Evolutionary conservation across 352 stramenopile species (phyloP).

Genomic region (Phytophthora agathidicida): DNA sequence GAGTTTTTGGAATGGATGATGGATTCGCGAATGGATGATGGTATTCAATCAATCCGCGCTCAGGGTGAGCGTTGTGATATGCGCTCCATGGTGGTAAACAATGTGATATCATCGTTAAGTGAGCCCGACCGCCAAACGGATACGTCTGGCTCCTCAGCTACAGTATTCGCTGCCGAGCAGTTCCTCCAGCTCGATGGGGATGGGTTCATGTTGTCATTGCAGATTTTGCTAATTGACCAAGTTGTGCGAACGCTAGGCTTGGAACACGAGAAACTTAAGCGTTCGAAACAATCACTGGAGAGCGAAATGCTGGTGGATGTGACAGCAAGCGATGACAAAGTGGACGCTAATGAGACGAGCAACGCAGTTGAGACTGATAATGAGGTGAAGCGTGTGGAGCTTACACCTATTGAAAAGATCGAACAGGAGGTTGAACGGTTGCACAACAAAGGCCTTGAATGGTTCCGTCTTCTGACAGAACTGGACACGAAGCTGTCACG

Average conservation of each 20-base stretch:
- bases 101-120: conserved; percentile 48
- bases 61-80: conserved; percentile 80
- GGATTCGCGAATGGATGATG: conserved; percentile 68
- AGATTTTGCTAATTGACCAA: conserved; percentile 86
- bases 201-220: conserved; percentile 72
- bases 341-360: conserved; percentile 17
- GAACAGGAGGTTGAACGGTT: conserved; percentile 53
- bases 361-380: background rate
- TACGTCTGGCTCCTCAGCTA: background rate
- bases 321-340: background rate
- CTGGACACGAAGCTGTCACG: conserved; percentile 82
- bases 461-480: conserved; percentile 81
- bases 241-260: conserved; percentile 64
- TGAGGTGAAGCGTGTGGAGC: background rate
- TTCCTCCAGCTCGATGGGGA: conserved; percentile 76
- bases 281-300: conserved; percentile 30
- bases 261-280: conserved; percentile 57
- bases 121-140: conserved; percentile 34
- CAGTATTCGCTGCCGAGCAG: conserved; percentile 42
- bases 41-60: conserved; percentile 64
- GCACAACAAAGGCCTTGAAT: conserved; percentile 81
- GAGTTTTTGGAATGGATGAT: conserved; percentile 88
- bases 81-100: conserved; percentile 66
- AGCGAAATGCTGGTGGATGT: conserved; percentile 15
- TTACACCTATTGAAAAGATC: conserved; percentile 25